phyloP scores from a whole-genome alignment of 1,284 basidiomycete genomes.

The Marasmius sp. region DNA sequence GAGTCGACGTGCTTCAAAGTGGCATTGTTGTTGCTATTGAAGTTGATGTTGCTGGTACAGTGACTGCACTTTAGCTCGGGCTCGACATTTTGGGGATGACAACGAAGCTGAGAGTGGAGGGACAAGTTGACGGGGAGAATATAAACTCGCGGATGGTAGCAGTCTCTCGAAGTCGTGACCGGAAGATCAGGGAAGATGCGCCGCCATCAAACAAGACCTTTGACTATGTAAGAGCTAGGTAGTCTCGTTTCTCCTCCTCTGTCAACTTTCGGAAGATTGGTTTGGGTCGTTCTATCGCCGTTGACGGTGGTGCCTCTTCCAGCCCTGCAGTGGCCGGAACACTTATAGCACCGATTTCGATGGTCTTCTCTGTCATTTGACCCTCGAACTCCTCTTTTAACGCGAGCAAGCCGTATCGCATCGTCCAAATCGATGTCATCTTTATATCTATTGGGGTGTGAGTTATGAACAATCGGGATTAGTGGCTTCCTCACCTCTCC shows the following conservation, averaged over 20 bases:
- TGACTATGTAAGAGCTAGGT: conserved; percentile 61
- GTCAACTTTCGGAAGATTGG: conserved; percentile 92
- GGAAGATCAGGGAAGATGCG: too few relatives aligned
- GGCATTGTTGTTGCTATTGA: too few relatives aligned
- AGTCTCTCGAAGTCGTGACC: too few relatives aligned
- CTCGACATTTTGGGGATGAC: too few relatives aligned
- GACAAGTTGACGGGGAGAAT: too few relatives aligned
- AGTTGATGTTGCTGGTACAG: too few relatives aligned
- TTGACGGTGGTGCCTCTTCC: conserved; percentile 70
- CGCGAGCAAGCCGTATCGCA: conserved; percentile 94
- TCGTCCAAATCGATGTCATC: conserved; percentile 99
- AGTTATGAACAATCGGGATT: conserved; percentile 10
- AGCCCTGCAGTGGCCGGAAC: conserved; percentile 80
- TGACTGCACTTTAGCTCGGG: too few relatives aligned
- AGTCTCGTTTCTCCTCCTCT: conserved; percentile 94
- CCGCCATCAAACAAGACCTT: neutral
- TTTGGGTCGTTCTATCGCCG: conserved; percentile 72
- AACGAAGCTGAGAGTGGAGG: too few relatives aligned
- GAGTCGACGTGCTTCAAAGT: too few relatives aligned
- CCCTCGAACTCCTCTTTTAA: conserved; percentile 99
- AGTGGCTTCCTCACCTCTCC: conserved; percentile 71
- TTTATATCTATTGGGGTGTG: conserved; percentile 76
- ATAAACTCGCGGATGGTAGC: too few relatives aligned
- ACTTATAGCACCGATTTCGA: conserved; percentile 96
- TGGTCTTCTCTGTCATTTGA: conserved; percentile 99